Evolutionary conservation across 805 yeast species (phyloP).

Genomic region (Ogataea methanolica): DNA sequence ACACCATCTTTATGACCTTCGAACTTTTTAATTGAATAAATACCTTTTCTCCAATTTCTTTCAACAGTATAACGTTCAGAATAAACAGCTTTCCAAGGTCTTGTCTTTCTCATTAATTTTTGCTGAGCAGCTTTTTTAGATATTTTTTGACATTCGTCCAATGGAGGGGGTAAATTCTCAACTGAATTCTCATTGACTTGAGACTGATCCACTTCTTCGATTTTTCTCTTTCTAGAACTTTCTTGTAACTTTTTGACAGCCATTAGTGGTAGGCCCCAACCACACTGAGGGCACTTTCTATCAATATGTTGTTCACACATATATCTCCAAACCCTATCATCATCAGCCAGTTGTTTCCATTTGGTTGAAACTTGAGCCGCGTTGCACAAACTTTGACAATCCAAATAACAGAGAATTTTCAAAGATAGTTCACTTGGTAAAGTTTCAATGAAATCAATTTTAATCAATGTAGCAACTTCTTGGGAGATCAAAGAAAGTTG

Average conservation of each 20-base stretch:
- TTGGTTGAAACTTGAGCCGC: slow-evolving; percentile 88
- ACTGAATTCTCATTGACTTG: slow-evolving; percentile 7
- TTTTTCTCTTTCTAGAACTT: slow-evolving; percentile 20
- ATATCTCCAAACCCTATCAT: slow-evolving; percentile 96
- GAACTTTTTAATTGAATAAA: slow-evolving; percentile 57
- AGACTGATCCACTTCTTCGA: slow-evolving; percentile 20
- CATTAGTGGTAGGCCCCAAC: slow-evolving; percentile 96
- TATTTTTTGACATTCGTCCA: slow-evolving; percentile 12
- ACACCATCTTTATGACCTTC: slow-evolving; percentile 85
- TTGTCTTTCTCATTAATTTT: slow-evolving; percentile 36
- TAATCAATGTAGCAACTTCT: slow-evolving; percentile 72
- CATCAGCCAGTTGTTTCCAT: slow-evolving; percentile 91
- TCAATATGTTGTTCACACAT: slow-evolving; percentile 99
- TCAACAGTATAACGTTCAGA: slow-evolving; percentile 88
- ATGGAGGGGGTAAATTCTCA: slow-evolving; percentile 23
- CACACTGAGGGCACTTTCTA: slow-evolving; percentile 95
- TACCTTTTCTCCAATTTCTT: slow-evolving; percentile 90
- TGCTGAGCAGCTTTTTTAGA: slow-evolving; percentile 5
- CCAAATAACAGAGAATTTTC: slow-evolving; percentile 82
- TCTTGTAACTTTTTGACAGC: slow-evolving; percentile 64
- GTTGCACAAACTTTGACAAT: slow-evolving; percentile 86
- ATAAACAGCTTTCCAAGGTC: slow-evolving; percentile 96
- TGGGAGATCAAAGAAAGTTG: slow-evolving; percentile 82
- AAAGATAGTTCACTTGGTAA: slow-evolving; percentile 83
- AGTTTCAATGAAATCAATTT: slow-evolving; percentile 82